A percentile compares a stretch with the other conserved stretches of the same genome.
Evolutionary conservation across 148 eudicot genomes (phyloP).

Genomic region (Nepenthes mirabilis): DNA sequence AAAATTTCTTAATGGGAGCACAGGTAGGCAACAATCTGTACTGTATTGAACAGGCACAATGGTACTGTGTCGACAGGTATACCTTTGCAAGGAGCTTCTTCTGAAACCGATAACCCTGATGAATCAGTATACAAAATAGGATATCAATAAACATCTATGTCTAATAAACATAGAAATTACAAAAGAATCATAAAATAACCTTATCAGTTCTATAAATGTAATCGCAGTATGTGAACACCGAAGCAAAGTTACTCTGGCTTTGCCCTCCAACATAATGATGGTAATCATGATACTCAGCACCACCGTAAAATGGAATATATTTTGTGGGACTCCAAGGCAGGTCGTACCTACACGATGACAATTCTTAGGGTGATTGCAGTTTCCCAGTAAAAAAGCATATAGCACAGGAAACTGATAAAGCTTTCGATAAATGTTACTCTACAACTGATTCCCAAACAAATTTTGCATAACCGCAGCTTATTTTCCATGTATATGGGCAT

Average conservation of each 20-base stretch:
- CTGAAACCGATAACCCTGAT: slow-evolving; percentile 85
- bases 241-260: slow-evolving; percentile 97
- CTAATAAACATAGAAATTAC: slow-evolving; percentile 5
- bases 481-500: no score
- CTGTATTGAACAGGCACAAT: background rate
- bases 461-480: no score
- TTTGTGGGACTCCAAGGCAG: slow-evolving; percentile 83
- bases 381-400: background rate
- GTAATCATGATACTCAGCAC: slow-evolving; percentile 94
- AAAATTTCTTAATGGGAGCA: no score
- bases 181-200: slow-evolving; percentile 24
- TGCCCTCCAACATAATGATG: slow-evolving; percentile 97
- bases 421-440: no score
- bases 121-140: slow-evolving; percentile 10
- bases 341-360: slow-evolving; percentile 52
- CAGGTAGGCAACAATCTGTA: background rate
- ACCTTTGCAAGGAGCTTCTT: slow-evolving; percentile 85
- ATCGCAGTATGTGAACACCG: slow-evolving; percentile 96
- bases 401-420: no score
- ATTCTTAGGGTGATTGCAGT: background rate
- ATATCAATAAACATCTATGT: slow-evolving; percentile 12
- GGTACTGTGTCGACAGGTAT: slow-evolving; percentile 4
- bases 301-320: slow-evolving; percentile 92
- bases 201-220: slow-evolving; percentile 97
- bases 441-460: no score